A percentile compares a stretch with the other conserved stretches of the same genome.
Conservation (phyloP, 2,329 filamentous ascomycete genomes). For the Exserohilum turcica region DNA sequence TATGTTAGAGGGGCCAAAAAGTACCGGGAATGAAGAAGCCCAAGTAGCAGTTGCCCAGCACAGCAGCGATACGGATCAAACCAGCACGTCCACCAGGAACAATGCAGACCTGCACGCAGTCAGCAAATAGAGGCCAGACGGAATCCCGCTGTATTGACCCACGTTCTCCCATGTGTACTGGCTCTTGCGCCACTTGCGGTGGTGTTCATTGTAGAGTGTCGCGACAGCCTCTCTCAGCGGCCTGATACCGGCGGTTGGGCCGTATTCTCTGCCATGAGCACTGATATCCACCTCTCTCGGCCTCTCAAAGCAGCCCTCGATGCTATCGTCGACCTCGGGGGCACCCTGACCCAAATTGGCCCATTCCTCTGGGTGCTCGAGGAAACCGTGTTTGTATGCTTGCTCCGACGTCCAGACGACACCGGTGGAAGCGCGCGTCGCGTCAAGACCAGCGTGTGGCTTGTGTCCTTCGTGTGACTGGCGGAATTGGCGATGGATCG, state of each 20-base stretch:
- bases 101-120: constrained; percentile 55
- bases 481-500: constrained; percentile 87
- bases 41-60: constrained; percentile 88
- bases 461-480: constrained; percentile 88
- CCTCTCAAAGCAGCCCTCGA: constrained; percentile 83
- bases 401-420: constrained; percentile 93
- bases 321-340: constrained; percentile 91
- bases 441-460: constrained; percentile 88
- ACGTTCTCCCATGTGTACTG: constrained; percentile 93
- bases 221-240: constrained; percentile 87
- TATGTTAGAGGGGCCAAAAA: background rate
- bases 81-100: constrained; percentile 92
- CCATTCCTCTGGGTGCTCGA: constrained; percentile 81
- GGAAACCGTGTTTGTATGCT: constrained; percentile 85
- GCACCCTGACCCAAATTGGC: constrained; percentile 94
- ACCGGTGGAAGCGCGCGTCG: constrained; percentile 84
- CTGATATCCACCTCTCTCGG: constrained; percentile 79
- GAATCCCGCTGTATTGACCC: background rate
- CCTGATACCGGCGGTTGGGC: constrained; percentile 92
- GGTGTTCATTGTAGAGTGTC: constrained; percentile 89
- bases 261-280: constrained; percentile 81
- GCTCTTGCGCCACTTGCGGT: constrained; percentile 83
- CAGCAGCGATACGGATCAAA: constrained; percentile 91
- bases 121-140: constrained; percentile 61
- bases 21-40: constrained; percentile 81